Conservation (phyloP, 805 yeast species). For the Zygosaccharomyces rouxii region DNA sequence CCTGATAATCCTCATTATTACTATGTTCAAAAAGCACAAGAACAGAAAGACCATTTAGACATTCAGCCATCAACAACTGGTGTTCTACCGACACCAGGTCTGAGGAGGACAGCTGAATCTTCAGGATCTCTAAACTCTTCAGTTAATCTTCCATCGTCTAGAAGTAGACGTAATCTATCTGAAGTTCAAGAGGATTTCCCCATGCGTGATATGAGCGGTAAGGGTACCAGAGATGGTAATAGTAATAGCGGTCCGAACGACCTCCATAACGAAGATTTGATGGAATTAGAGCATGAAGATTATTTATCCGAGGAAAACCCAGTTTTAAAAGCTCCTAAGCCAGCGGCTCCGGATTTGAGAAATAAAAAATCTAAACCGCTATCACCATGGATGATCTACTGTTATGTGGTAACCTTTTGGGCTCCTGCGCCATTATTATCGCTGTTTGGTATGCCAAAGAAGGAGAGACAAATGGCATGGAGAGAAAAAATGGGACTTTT, state of each 20-base stretch:
- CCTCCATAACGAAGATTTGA: neutral
- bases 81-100: slow-evolving; percentile 36
- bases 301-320: slow-evolving; percentile 2
- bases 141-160: neutral
- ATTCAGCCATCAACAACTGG: slow-evolving; percentile 72
- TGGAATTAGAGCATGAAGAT: slow-evolving; percentile 2
- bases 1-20: slow-evolving; percentile 73
- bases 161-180: neutral
- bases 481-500: slow-evolving; percentile 88
- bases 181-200: slow-evolving; percentile 2
- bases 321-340: neutral
- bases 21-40: slow-evolving; percentile 68
- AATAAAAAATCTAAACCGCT: slow-evolving; percentile 8
- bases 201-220: slow-evolving; percentile 5
- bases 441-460: slow-evolving; percentile 70
- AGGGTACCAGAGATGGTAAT: neutral
- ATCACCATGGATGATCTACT: slow-evolving; percentile 67
- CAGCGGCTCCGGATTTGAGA: neutral
- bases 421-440: slow-evolving; percentile 61
- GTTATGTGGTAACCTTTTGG: slow-evolving; percentile 82
- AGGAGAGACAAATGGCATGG: slow-evolving; percentile 92
- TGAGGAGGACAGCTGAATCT: slow-evolving; percentile 2
- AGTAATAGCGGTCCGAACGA: neutral
- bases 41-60: slow-evolving; percentile 55
- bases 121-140: slow-evolving; percentile 1